Base-by-base conservation (phyloP, 2,329 filamentous ascomycete species). In the Diaporthe capsici region DNA sequence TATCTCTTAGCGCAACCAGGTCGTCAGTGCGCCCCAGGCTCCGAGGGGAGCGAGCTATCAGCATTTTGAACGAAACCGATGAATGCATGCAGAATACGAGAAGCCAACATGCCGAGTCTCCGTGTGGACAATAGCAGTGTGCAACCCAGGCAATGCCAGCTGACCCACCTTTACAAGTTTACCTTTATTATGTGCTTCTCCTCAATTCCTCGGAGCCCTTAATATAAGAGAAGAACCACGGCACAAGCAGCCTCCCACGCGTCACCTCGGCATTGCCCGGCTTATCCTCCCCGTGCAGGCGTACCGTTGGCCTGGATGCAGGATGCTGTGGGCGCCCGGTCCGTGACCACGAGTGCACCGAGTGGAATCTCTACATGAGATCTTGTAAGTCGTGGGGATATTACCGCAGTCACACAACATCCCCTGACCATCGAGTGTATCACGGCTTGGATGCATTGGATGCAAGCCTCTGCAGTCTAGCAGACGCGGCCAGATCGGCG, bases 331-430 rank as follows among this genome's bases (percentile, higher is more conserved):
- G 63, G 28, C 63, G 20, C 28, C 63, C 44, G 44, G 22, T 53
- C 31, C 20, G 47, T 68, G 44, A 53, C 47, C 63, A 68, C 63
- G 47, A 13, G 53, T 39, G 28, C 63, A 68, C 47, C 28, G 47
- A 13, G 53, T 39, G 28, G 31, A 25, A 37, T 53, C 15, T 68
- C 47, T 53, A 68, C 47, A 28, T 68, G 47, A 68, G 47, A 68
- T 68, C 65, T 68, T 55, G 65, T 68, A n/a, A 68, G 63, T 68
- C 63, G 13, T 68, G 63, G 63, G 31, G 44, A 68, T 53, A 68
- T 53, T 68, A 28, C 47, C 20, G 44, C 63, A 28, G 63, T 68
- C 47, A 39, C 63, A 68, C 65, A 68, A 13, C 65, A 53, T 25
- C 22, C 13, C 31, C 44, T 51, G 63, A 6, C 44, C 28, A 7